Evolutionary conservation across 148 eudicot genomes (phyloP), one percentile per base, ranked within the genome.

Genomic region (Rheum nobile): DNA sequence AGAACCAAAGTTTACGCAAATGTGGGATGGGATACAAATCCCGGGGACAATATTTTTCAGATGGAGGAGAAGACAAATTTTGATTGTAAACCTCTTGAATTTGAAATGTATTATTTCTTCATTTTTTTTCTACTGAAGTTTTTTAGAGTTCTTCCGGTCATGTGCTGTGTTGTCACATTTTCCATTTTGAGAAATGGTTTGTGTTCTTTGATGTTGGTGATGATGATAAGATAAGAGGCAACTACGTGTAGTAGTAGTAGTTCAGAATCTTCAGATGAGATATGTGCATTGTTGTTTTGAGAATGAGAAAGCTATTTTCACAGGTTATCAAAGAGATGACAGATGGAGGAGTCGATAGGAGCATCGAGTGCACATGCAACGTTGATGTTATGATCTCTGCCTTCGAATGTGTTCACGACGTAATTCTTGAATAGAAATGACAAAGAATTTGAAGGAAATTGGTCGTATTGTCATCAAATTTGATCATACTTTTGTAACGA

Each of bases 401-500:
- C 24, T 91, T 89, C 29, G 95, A 91, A 81, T 89, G 95, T 67
- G 92, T 89, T 75, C 97, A 91, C 74, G 97, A 91, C 84, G 97
- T 89, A 85, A 22, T 8, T 87, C 44, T 75, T 44, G n/a, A n/a
- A n/a, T n/a, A n/a, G n/a, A n/a, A n/a, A n/a, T n/a, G n/a, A n/a
- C n/a, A n/a, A n/a, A n/a, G n/a, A n/a, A n/a, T n/a, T n/a, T n/a
- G n/a, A n/a, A n/a, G n/a, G n/a, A n/a, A n/a, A n/a, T n/a, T n/a
- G n/a, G n/a, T n/a, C n/a, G n/a, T n/a, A n/a, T n/a, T n/a, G n/a
- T n/a, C n/a, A n/a, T n/a, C n/a, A n/a, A n/a, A n/a, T n/a, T n/a
- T n/a, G n/a, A n/a, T n/a, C n/a, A n/a, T n/a, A n/a, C n/a, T n/a
- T n/a, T n/a, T n/a, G n/a, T n/a, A n/a, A n/a, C n/a, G n/a, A n/a